Evolutionary conservation across 2,329 filamentous ascomycete genomes (phyloP), one percentile per base, ranked within the genome.

Genomic region (Colletotrichum spaethianum): DNA sequence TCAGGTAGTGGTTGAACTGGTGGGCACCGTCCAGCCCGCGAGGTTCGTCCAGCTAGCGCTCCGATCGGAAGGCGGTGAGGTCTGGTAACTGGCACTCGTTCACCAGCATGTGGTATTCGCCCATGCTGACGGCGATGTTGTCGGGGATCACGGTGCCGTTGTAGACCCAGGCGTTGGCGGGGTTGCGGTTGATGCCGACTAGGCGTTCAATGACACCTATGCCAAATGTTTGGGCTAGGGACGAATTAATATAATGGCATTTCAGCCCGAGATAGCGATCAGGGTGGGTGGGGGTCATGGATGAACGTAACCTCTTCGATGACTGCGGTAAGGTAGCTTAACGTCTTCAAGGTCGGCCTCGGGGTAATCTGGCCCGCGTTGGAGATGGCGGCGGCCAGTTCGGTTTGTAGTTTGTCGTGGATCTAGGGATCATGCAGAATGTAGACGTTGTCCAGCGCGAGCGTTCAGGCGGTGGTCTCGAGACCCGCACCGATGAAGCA

Each of bases 241-340:
- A 48, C 5, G 44, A 12, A 9, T 48, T 26, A 48, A n/a, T 6
- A 48, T 23, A 14, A 14, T 12, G 9, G 20, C 8, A 26, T 38
- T 31, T 14, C 26, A 1, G 14, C 7, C 26, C 2, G 16, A 33
- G 26, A 12, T n/a, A n/a, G n/a, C 6, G 16, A 31, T 11, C 0
- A 6, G 42, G 12, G 3, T n/a, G 20, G 20, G 14, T 1, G 20
- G 26, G 11, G 6, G 11, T n/a, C 18, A 5, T 57, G 28, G 23
- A 42, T 42, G 44, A 6, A 46, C 60, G 16, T 36, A 63, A 44
- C 18, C 26, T 85, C 83, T 38, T 78, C 75, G 11, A 85, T 79
- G 16, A 81, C 72, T 0, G 82, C 83, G 3, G 80, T 78, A 9
- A 87, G 77, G 63, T 81, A 84, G 0, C 80, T 79, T 11, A 84